phyloP scores from a whole-genome alignment of 768 basidiomycete species.

The Rhizopogon salebrosus region DNA sequence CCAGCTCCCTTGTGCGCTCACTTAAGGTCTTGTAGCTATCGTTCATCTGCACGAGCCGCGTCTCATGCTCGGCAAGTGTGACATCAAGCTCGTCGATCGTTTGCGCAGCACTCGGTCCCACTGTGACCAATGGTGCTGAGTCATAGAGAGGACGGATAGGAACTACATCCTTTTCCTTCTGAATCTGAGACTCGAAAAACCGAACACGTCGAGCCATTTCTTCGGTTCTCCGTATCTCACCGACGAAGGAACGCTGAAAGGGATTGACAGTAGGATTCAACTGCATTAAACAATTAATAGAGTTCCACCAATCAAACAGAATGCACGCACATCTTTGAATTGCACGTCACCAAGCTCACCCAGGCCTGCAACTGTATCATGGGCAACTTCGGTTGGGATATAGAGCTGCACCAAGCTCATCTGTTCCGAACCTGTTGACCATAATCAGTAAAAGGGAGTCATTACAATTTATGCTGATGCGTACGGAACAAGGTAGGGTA shows the following conservation, averaged over 20 bases:
- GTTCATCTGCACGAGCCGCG: conserved; percentile 84
- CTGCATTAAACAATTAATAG: conserved; percentile 36
- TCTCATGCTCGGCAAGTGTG: conserved; percentile 82
- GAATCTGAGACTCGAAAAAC: conserved; percentile 83
- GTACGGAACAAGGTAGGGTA: conserved; percentile 83
- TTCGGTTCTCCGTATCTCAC: conserved; percentile 90
- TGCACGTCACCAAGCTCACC: conserved; percentile 95
- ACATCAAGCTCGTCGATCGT: conserved; percentile 91
- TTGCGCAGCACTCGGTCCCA: conserved; percentile 89
- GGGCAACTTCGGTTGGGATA: conserved; percentile 94
- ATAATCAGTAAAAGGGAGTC: conserved; percentile 6
- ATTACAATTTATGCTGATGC: background rate
- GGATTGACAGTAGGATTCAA: conserved; percentile 93
- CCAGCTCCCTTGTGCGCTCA: conserved; percentile 77
- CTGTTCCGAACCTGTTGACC: conserved; percentile 77
- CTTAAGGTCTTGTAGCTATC: conserved; percentile 85
- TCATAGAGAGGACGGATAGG: conserved; percentile 84
- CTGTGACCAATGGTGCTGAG: conserved; percentile 79
- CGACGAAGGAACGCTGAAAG: conserved; percentile 97
- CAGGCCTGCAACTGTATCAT: conserved; percentile 92
- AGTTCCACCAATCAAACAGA: background rate
- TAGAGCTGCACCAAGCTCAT: conserved; percentile 98
- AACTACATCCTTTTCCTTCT: conserved; percentile 78
- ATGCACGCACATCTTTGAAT: conserved; percentile 85
- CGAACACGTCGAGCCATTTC: conserved; percentile 94